phyloP scores from a whole-genome alignment of 495 filamentous ascomycete genomes.

The Xylaria sp. region DNA sequence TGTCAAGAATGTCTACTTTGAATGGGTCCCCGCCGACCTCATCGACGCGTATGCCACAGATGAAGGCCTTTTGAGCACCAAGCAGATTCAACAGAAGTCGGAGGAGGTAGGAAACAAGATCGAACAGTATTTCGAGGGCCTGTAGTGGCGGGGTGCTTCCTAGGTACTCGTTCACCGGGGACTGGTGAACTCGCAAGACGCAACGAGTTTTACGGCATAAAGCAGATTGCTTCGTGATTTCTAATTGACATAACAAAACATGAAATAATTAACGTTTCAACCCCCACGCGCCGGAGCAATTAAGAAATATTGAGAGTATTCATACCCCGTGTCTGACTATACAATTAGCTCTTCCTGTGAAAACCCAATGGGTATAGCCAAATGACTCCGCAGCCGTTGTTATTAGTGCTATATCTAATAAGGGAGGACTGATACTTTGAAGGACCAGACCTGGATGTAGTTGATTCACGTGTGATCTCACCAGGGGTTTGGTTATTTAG shows the following conservation, averaged over 20 bases:
- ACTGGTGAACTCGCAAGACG: not conserved
- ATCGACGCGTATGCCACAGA: slow-evolving; percentile 67
- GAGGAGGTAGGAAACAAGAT: slow-evolving; percentile 38
- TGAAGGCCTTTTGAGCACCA: slow-evolving; percentile 43
- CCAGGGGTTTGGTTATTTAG: not conserved
- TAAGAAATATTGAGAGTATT: too few species aligned
- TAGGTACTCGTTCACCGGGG: too few species aligned
- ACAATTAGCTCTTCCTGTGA: not conserved
- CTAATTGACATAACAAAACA: not conserved
- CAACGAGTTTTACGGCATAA: not conserved
- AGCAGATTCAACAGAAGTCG: slow-evolving; percentile 42
- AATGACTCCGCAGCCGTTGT: not conserved
- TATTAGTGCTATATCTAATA: not conserved
- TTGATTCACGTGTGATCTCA: not conserved
- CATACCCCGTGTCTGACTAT: not conserved
- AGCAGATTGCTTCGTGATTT: not conserved
- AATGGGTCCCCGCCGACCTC: slow-evolving; percentile 64
- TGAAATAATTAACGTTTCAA: not conserved
- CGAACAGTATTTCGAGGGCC: slow-evolving; percentile 40
- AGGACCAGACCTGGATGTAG: not conserved
- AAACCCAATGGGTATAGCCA: too few species aligned
- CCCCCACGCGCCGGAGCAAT: too few species aligned
- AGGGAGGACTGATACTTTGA: not conserved
- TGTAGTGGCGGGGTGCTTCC: slow-evolving; percentile 30
- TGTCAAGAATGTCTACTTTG: slow-evolving; percentile 68